phyloP scores from a whole-genome alignment of 1,284 basidiomycete species.

The Microbotryomycetes sp. region DNA sequence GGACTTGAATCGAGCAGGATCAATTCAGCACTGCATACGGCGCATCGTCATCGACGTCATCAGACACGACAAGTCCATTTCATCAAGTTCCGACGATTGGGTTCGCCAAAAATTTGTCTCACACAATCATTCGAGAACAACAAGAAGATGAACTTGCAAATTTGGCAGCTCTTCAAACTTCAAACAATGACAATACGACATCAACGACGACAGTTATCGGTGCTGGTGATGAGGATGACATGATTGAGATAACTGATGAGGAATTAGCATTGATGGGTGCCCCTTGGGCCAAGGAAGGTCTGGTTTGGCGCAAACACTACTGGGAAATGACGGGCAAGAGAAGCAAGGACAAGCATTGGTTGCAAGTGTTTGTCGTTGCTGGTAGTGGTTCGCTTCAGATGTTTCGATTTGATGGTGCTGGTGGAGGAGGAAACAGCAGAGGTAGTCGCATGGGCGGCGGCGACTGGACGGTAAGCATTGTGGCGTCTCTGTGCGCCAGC shows the following conservation, averaged over 20 bases:
- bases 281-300: constrained; percentile 98
- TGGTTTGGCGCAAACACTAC: constrained; percentile 87
- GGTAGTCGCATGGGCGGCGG: constrained; percentile 60
- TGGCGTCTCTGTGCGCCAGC: background rate
- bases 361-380: constrained; percentile 92
- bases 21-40: constrained; percentile 22
- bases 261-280: constrained; percentile 88
- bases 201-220: background rate
- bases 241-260: constrained; percentile 67
- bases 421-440: constrained; percentile 46
- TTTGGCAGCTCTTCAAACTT: no score
- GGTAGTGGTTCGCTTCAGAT: constrained; percentile 87
- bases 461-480: constrained; percentile 79
- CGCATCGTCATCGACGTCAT: constrained; percentile 16
- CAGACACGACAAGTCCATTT: constrained; percentile 8
- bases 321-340: constrained; percentile 73
- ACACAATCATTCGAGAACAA: constrained; percentile 89
- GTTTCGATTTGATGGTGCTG: constrained; percentile 59
- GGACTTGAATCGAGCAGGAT: constrained; percentile 10
- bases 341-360: constrained; percentile 39
- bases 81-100: constrained; percentile 47
- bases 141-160: constrained; percentile 78
- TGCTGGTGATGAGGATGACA: constrained; percentile 50
- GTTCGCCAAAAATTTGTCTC: constrained; percentile 89
- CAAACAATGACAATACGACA: no score